Percentiles rank a stretch among this genome's conserved stretches.
phyloP scores from a whole-genome alignment of 305 asterid genomes.

The Striga hermonthica region DNA sequence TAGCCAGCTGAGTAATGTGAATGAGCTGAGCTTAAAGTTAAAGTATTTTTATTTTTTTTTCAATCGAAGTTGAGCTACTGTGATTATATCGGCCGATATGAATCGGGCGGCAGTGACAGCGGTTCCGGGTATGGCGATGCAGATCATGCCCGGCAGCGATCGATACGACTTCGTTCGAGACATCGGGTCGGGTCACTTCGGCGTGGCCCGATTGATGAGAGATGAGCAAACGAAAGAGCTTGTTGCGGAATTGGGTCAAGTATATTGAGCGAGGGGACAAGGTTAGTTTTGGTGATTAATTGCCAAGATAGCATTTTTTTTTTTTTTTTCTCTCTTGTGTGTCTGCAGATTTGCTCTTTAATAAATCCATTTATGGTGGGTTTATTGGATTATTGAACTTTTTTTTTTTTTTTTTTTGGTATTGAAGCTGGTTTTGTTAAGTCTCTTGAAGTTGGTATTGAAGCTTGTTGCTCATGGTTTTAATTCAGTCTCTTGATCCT shows the following conservation, averaged over 20 bases:
- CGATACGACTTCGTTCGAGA: conserved; percentile 70
- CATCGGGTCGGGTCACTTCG: conserved; percentile 78
- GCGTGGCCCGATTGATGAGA: conserved; percentile 72
- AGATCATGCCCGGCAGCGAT: conserved; percentile 70
- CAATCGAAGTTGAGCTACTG: background rate
- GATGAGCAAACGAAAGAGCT: conserved; percentile 70
- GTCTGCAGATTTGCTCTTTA: background rate
- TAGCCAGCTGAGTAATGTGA: conserved; percentile 24
- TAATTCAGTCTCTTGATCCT: no score
- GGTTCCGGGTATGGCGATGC: conserved; percentile 37
- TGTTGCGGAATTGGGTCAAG: conserved; percentile 56
- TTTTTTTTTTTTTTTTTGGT: background rate
- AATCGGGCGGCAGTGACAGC: conserved; percentile 32
- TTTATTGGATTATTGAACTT: background rate
- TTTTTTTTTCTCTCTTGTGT: background rate
- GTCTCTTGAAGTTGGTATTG: no score
- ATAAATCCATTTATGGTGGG: background rate
- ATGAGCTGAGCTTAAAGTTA: conserved; percentile 28
- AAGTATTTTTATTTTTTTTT: no score
- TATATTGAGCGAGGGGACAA: conserved; percentile 77
- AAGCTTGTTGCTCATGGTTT: conserved; percentile 7
- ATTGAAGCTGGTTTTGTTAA: conserved; percentile 20
- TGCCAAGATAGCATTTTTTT: no score
- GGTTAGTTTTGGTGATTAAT: conserved; percentile 51
- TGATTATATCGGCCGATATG: conserved; percentile 16